Conservation (phyloP, 2,329 filamentous ascomycete genomes). For the Coccinonectria pachysandricola region DNA sequence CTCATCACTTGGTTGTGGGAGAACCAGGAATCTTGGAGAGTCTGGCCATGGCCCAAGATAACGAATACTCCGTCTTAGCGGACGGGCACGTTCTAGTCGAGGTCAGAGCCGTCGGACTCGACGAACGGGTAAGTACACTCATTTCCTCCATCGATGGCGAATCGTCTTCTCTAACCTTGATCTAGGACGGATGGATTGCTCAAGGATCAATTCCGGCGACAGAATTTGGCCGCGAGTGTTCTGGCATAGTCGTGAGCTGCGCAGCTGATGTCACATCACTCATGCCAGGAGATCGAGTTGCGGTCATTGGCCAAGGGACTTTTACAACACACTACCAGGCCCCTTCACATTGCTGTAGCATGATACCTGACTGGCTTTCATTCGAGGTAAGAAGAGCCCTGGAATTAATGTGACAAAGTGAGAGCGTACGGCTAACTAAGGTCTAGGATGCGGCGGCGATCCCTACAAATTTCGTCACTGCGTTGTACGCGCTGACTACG, state of each 20-base stretch:
- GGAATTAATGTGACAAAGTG: neutral
- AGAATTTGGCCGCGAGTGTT: constrained; percentile 13
- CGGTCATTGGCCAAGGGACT: constrained; percentile 12
- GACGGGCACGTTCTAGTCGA: constrained; percentile 12
- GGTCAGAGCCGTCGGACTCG: constrained; percentile 11
- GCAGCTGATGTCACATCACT: constrained; percentile 8
- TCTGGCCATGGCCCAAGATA: constrained; percentile 11
- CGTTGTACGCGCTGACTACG: constrained; percentile 9
- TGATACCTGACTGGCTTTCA: constrained; percentile 13
- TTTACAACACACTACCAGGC: constrained; percentile 12
- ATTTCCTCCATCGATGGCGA: neutral
- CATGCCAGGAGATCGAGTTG: constrained; percentile 11
- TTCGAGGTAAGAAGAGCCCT: constrained; percentile 9
- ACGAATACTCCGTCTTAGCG: constrained; percentile 1
- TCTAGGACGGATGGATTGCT: constrained; percentile 8
- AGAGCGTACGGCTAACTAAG: constrained; percentile 1
- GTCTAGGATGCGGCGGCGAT: constrained; percentile 10
- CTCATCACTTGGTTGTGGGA: constrained; percentile 9
- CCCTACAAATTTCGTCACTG: constrained; percentile 11
- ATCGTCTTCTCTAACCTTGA: constrained; percentile 6
- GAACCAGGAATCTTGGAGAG: constrained; percentile 14
- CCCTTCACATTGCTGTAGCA: constrained; percentile 8
- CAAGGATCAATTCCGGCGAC: constrained; percentile 11
- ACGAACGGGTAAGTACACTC: constrained; percentile 9
- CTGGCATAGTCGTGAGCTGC: constrained; percentile 8